phyloP scores from a whole-genome alignment of 768 basidiomycete species.

The Trametes gibbosa region DNA sequence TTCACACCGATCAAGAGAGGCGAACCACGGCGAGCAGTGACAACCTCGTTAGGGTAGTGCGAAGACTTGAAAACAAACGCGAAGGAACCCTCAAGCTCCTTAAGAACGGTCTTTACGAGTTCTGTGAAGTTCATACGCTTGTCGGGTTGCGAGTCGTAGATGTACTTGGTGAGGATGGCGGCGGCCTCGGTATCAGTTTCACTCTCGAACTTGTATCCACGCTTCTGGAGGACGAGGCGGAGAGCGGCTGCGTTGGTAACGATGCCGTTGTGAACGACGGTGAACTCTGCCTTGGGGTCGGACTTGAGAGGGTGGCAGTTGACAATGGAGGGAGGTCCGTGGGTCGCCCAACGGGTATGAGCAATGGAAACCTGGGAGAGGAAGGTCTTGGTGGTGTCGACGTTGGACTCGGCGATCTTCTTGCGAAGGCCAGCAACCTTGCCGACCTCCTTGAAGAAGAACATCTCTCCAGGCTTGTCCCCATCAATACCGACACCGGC shows the following conservation, averaged over 20 bases:
- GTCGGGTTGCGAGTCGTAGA: conserved; percentile 89
- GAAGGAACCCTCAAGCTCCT: conserved; percentile 98
- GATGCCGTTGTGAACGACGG: conserved; percentile 97
- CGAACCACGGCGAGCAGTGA: conserved; percentile 94
- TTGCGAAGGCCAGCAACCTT: conserved; percentile 93
- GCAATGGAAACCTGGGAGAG: conserved; percentile 93
- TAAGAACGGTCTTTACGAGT: conserved; percentile 91
- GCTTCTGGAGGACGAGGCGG: conserved; percentile 89
- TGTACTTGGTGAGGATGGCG: conserved; percentile 93
- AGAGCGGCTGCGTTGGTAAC: conserved; percentile 93
- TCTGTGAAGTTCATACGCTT: conserved; percentile 87
- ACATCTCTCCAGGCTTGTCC: conserved; percentile 70
- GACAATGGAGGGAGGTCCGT: conserved; percentile 80
- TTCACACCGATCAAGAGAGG: conserved; percentile 97
- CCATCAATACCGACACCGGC: conserved; percentile 91
- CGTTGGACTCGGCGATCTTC: conserved; percentile 67
- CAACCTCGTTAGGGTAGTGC: conserved; percentile 95
- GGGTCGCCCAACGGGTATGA: conserved; percentile 99
- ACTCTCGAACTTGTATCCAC: conserved; percentile 89
- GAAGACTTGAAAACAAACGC: conserved; percentile 98
- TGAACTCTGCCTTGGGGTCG: conserved; percentile 79
- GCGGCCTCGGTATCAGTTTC: conserved; percentile 99
- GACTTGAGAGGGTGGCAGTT: conserved; percentile 97
- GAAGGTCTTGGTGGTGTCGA: conserved; percentile 76
- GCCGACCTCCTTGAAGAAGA: conserved; percentile 97